Percentiles rank a stretch among this genome's conserved stretches.
Conservation (phyloP, 164 flowering plant species). For the Umbellularia californica region DNA sequence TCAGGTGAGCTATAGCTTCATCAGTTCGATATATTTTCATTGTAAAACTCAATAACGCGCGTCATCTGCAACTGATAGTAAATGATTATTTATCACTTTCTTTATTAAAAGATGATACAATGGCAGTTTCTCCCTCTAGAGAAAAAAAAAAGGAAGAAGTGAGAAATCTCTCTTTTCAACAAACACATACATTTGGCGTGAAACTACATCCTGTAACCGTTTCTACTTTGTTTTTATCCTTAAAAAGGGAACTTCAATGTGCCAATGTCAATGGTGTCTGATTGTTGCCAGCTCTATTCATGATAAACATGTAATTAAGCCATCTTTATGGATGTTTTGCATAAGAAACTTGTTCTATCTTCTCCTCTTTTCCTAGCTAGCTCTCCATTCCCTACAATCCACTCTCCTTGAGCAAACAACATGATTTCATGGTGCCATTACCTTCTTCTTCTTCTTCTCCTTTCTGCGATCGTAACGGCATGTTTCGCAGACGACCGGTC, state of each 20-base stretch:
- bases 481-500: conserved; percentile 38
- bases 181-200: too few relatives aligned
- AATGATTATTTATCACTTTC: too few relatives aligned
- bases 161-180: too few relatives aligned
- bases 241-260: not conserved
- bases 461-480: not conserved
- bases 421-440: not conserved
- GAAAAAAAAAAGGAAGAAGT: too few relatives aligned
- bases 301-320: conserved; percentile 16
- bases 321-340: not conserved
- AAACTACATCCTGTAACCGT: too few relatives aligned
- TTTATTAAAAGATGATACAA: too few relatives aligned
- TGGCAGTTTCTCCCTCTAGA: too few relatives aligned
- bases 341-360: not conserved
- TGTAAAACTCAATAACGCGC: too few relatives aligned
- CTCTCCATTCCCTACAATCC: not conserved
- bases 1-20: too few relatives aligned
- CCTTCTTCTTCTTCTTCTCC: not conserved
- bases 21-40: too few relatives aligned
- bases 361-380: not conserved
- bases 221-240: too few relatives aligned
- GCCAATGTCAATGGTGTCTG: not conserved
- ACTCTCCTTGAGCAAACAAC: not conserved
- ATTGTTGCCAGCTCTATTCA: conserved; percentile 26
- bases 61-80: too few relatives aligned